Base-by-base conservation (phyloP, 73 alveolate genomes). In the Diophrys appendiculata region DNA sequence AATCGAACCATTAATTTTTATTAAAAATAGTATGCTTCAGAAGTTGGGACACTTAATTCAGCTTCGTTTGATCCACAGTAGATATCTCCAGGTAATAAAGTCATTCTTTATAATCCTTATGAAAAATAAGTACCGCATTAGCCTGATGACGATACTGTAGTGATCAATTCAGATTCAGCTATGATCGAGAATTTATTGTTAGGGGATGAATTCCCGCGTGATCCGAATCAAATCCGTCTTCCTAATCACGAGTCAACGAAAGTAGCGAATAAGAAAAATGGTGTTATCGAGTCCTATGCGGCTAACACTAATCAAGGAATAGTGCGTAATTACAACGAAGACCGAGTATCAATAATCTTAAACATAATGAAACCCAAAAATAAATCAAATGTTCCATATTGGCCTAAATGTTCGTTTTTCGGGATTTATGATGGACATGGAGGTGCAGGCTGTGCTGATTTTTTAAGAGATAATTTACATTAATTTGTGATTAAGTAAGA, bases 401-500 rank as follows among this genome's bases (percentile, higher is more conserved):
- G 92, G 92, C 92, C 92, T 29, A 78, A 70, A 29, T 85, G 92
- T 65, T 78, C 88, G 3, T 85, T 71, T 78, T 85, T 78, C 73
- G 92, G 88, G 1, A 67, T 85, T 1, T 85, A 67, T 53, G 92
- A 85, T 65, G 92, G 92, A 1, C 92, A 85, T 54, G 92, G 92
- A 22, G 92, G 92, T 0, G 25, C 88, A 1, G 27, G 69, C 53
- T 85, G 92, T 29, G 92, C 92, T 0, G 92, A 85, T 64, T 85
- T 85, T 65, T 84, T 97, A 55, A 89, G 98, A 90, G 99, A 97
- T 79, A 93, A 97, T 73, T 77, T 97, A 29, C 97, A 95, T 71
- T 89, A 87, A 70, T 94, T 93, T 69, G 97, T 75, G 25, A 94
- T 92, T 29, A 72, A 84, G 80, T 55, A 83, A 65, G 35, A 87